Base-by-base conservation (phyloP, 805 yeast genomes). In the Wickerhamomyces mucosus region DNA sequence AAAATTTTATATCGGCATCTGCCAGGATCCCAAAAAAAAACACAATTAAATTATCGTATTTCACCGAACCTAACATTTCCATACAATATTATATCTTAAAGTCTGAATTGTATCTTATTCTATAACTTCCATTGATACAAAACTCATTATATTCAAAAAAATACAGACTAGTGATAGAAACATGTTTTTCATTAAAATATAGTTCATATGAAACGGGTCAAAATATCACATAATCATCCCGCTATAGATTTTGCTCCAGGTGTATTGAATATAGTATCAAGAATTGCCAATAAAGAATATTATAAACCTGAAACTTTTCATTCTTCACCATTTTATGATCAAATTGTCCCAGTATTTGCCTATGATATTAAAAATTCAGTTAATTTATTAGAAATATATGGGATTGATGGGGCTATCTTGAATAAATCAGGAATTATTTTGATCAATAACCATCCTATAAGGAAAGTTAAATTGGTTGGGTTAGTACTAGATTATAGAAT, bases 361-460 rank as follows among this genome's bases (percentile, higher is more conserved):
- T 20, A 30, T 8, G 69, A 65, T 35, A 22, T 63, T 0, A 14
- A 41, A 2, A 19, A 39, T 10, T 29, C 52, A 18, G 34, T 28
- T 8, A 32, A 33, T 12, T 40, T 54, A 3, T 27, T 44, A 2
- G 40, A 42, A 0, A 31, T 58, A 0, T 61, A 61, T 32, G 51
- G 45, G 4, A 30, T 34, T n/a, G 35, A 41, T 11, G 61, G 55
- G 1, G 27, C 35, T 12, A 26, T 35, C 1, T 39, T 46, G 0
- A 28, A 34, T 14, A 28, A 18, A 3, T 32, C 44, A 3, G 39
- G 40, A 8, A 51, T 55, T 5, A 35, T 56, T 4, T 40, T 69
- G 46, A 44, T 55, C 23, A 44, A 47, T 2, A 69, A 69, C 37
- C 65, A 67, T 45, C 76, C 76, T 1, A 30, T 69, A 2, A 39